Base-by-base conservation (phyloP, 495 filamentous ascomycete species). In the Penicillium salamii region DNA sequence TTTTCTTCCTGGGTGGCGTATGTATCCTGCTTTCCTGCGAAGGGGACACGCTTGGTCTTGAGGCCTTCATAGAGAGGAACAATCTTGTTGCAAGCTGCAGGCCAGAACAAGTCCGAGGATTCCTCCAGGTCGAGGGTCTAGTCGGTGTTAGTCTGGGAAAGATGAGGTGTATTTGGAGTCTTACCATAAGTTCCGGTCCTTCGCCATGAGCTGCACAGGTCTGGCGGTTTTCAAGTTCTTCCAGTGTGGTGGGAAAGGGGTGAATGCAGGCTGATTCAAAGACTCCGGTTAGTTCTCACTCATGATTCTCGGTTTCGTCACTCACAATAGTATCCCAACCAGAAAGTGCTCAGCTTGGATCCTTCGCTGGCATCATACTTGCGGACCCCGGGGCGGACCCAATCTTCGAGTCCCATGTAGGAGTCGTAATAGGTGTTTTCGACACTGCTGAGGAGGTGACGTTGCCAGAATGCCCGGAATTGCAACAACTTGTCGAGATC, bases 251-350 rank as follows among this genome's bases (percentile, higher is more conserved):
- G 13, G 46, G 68, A 63, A 56, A 19, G 7, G 67, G 68, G 39
- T 70, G 65, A 14, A 71, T 48, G 43, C 65, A 70, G 33, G 66
- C 68, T 73, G 7, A 40, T 49, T 32, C 3, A 5, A 7, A 17
- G 19, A 32, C 20, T 20, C 29, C 42, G 8, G 29, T 55, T n/a
- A 57, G 37, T 41, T 14, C 23, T 3, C 12, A 19, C n/a, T 18
- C 4, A 13, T 19, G 12, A 21, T n/a, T 7, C 15, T 6, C 4
- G 8, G 13, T 1, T 17, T n/a, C 1, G 0, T 21, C 26, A 60
- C 67, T 61, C 24, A 72, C 69, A 72, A 19, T 61, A 64, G 37
- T 66, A 69, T 7, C 70, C 70, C 5, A 66, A n/a, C 70, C 70
- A 74, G n/a, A 42, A 54, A 13, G 37, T 18, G 23, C 46, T 58